Evolutionary conservation across 2,329 filamentous ascomycete genomes (phyloP).

Genomic region (Diplodia seriata): DNA sequence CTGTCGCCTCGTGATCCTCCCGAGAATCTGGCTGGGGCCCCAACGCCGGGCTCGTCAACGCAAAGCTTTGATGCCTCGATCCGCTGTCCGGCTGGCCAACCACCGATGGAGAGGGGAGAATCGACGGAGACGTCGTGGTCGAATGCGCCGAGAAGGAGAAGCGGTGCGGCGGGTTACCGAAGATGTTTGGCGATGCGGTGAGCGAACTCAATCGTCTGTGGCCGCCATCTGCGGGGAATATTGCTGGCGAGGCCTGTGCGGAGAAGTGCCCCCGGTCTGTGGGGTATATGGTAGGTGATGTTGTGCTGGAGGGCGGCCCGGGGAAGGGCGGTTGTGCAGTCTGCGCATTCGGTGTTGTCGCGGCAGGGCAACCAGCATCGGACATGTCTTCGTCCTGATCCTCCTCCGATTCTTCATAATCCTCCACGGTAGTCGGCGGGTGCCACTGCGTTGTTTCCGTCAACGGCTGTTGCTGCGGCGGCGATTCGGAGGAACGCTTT

Average conservation of each 20-base stretch:
- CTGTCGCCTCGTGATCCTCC: slow-evolving; percentile 76
- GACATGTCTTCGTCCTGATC: slow-evolving; percentile 57
- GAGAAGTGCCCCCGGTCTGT: slow-evolving; percentile 52
- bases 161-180: slow-evolving; percentile 35
- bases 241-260: slow-evolving; percentile 44
- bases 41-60: slow-evolving; percentile 47
- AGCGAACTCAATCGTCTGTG: slow-evolving; percentile 41
- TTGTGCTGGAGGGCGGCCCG: slow-evolving; percentile 37
- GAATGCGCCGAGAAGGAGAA: slow-evolving; percentile 48
- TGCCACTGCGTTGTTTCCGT: slow-evolving; percentile 31
- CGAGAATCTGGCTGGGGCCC: slow-evolving; percentile 45
- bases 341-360: slow-evolving; percentile 20
- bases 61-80: slow-evolving; percentile 35
- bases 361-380: slow-evolving; percentile 44
- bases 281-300: slow-evolving; percentile 47
- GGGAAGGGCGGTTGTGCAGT: slow-evolving; percentile 3
- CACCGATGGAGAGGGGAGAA: slow-evolving; percentile 43
- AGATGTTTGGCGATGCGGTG: slow-evolving; percentile 46
- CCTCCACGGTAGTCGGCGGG: slow-evolving; percentile 41
- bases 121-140: slow-evolving; percentile 45
- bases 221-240: slow-evolving; percentile 50
- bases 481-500: slow-evolving; percentile 14
- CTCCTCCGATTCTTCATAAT: slow-evolving; percentile 43
- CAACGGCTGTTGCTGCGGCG: slow-evolving; percentile 29
- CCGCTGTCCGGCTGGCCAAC: slow-evolving; percentile 11